Evolutionary conservation across 495 filamentous ascomycete genomes (phyloP).

Genomic region (Penicillium egyptiacum): DNA sequence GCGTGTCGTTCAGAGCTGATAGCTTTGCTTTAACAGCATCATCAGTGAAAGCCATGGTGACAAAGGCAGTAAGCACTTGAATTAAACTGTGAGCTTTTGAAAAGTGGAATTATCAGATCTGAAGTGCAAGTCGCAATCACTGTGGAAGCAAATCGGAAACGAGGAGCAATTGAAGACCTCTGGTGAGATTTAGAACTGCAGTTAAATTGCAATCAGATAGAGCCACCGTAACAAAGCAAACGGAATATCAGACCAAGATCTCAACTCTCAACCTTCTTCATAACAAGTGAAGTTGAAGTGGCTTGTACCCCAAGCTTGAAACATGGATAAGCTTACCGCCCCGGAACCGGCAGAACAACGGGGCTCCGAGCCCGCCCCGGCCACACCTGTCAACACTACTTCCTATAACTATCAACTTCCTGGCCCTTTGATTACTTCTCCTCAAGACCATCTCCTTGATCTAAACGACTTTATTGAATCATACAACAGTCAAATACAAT

Average conservation of each 20-base stretch:
- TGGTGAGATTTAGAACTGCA: background rate
- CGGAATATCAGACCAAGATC: constrained; percentile 1
- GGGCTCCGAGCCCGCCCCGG: constrained; percentile 26
- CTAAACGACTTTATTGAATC: constrained; percentile 1
- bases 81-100: background rate
- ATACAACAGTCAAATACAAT: background rate
- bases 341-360: constrained; percentile 34
- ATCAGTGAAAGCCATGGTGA: constrained; percentile 84
- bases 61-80: background rate
- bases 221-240: background rate
- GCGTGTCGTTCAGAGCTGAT: constrained; percentile 89
- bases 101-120: background rate
- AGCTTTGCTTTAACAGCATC: constrained; percentile 93
- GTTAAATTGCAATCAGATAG: background rate
- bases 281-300: constrained; percentile 18
- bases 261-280: constrained; percentile 1
- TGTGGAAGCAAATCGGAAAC: background rate
- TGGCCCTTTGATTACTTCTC: constrained; percentile 1
- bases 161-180: constrained; percentile 8
- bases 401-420: constrained; percentile 8
- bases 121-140: constrained; percentile 1
- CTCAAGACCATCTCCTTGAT: background rate
- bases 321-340: constrained; percentile 35
- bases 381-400: constrained; percentile 31
- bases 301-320: constrained; percentile 14